phyloP scores from a whole-genome alignment of 495 filamentous ascomycete genomes.

The Aspergillus olivimuriae region DNA sequence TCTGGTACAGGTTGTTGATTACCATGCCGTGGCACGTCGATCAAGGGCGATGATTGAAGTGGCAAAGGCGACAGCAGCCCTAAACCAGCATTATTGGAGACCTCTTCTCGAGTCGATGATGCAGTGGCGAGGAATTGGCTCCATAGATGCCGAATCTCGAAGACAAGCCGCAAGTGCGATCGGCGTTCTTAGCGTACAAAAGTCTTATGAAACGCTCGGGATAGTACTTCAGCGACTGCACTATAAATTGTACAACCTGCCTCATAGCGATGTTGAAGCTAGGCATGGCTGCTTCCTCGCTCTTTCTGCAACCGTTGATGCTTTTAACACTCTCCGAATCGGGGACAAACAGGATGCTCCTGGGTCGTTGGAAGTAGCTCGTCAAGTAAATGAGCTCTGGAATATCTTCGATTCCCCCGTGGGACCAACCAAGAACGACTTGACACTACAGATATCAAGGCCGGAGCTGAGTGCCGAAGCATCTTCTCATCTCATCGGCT shows the following conservation, averaged over 20 bases:
- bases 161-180: slow-evolving; percentile 64
- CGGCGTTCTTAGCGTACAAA: slow-evolving; percentile 46
- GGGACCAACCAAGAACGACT: slow-evolving; percentile 35
- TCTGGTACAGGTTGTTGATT: slow-evolving; percentile 85
- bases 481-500: slow-evolving; percentile 48
- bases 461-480: slow-evolving; percentile 68
- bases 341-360: neutral
- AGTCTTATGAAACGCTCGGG: slow-evolving; percentile 25
- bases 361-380: slow-evolving; percentile 17
- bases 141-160: slow-evolving; percentile 65
- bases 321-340: slow-evolving; percentile 18
- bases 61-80: slow-evolving; percentile 53
- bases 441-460: slow-evolving; percentile 46
- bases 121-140: slow-evolving; percentile 82
- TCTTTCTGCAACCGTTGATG: slow-evolving; percentile 41
- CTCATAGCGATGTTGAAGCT: slow-evolving; percentile 56
- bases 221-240: slow-evolving; percentile 35
- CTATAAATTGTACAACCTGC: slow-evolving; percentile 38
- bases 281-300: slow-evolving; percentile 63
- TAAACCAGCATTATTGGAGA: slow-evolving; percentile 63
- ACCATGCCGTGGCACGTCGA: slow-evolving; percentile 84
- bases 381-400: slow-evolving; percentile 29
- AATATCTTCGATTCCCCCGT: slow-evolving; percentile 30
- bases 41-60: slow-evolving; percentile 74
- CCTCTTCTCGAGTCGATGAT: slow-evolving; percentile 64